A percentile compares a stretch with the other conserved stretches of the same genome.
phyloP scores from a whole-genome alignment of 345 rosid genomes.

The Citrus unshiu region DNA sequence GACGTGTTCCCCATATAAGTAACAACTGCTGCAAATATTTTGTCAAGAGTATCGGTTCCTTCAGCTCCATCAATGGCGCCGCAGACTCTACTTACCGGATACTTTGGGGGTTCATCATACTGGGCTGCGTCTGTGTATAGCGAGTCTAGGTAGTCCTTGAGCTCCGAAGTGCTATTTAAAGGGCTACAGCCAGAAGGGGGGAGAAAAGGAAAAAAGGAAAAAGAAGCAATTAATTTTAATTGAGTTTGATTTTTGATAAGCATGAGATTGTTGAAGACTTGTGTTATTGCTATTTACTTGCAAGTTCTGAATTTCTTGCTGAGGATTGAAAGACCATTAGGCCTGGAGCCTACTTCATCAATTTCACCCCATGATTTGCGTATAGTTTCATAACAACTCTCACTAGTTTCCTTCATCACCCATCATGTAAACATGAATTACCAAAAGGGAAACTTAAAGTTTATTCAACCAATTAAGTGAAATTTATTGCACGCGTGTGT shows the following conservation, averaged over 20 bases:
- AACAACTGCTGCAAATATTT: constrained; percentile 23
- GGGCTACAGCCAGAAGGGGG: constrained; percentile 11
- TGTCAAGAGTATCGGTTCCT: constrained; percentile 23
- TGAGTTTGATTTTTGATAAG: not conserved
- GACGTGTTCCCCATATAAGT: not conserved
- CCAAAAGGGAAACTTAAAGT: not conserved
- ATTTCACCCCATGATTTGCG: constrained; percentile 35
- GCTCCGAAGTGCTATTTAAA: constrained; percentile 14
- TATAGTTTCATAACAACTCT: constrained; percentile 35
- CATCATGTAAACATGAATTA: not conserved
- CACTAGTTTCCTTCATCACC: constrained; percentile 19
- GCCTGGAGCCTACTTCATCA: not conserved
- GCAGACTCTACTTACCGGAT: constrained; percentile 33
- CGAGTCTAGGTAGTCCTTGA: constrained; percentile 14
- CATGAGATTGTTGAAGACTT: not conserved
- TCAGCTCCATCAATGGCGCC: constrained; percentile 27
- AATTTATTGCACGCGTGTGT: too few relatives aligned
- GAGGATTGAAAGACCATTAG: constrained; percentile 1
- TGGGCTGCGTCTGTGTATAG: constrained; percentile 38
- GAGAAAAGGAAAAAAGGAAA: too few relatives aligned
- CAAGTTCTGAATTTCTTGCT: constrained; percentile 1
- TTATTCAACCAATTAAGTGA: not conserved
- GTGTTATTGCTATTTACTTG: constrained; percentile 3
- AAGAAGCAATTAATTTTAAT: not conserved
- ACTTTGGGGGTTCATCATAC: constrained; percentile 29